A percentile compares a stretch with the other conserved stretches of the same genome.
Conservation (phyloP, 2,329 filamentous ascomycete genomes). For the Chaetomium strumarium region DNA sequence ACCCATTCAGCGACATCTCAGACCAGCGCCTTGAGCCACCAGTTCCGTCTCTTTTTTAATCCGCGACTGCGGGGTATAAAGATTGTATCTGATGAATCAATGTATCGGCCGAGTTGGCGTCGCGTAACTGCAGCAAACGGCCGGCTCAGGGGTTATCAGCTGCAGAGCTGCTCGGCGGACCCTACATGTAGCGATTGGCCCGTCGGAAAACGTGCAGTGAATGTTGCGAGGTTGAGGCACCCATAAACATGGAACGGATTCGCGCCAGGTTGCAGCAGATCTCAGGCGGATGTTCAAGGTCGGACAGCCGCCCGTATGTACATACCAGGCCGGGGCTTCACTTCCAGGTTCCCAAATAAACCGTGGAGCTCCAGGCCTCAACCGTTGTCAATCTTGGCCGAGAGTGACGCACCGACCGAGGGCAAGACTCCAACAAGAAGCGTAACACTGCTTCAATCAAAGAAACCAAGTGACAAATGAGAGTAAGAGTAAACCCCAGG, state of each 20-base stretch:
- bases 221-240: conserved; percentile 9
- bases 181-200: conserved; percentile 18
- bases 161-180: conserved; percentile 13
- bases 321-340: background rate
- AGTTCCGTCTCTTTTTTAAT: conserved; percentile 11
- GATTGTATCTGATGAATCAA: conserved; percentile 12
- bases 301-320: background rate
- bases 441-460: background rate
- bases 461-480: background rate
- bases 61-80: conserved; percentile 16
- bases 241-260: conserved; percentile 17
- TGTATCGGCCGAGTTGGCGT: conserved; percentile 6
- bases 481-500: background rate
- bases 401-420: background rate
- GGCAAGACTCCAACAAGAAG: background rate
- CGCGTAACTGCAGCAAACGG: background rate
- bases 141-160: conserved; percentile 16
- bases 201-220: conserved; percentile 5
- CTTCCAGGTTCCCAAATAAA: background rate
- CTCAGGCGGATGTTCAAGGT: conserved; percentile 12
- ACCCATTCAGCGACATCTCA: conserved; percentile 90
- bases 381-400: background rate
- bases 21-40: conserved; percentile 12
- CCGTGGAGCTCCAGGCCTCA: conserved; percentile 1
- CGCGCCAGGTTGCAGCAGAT: conserved; percentile 15